These are phyloP conservation scores for Filobasidium uniguttulatum DNA, from an alignment of 1,284 basidiomycete species.

Conservation along the genomic window DNA sequence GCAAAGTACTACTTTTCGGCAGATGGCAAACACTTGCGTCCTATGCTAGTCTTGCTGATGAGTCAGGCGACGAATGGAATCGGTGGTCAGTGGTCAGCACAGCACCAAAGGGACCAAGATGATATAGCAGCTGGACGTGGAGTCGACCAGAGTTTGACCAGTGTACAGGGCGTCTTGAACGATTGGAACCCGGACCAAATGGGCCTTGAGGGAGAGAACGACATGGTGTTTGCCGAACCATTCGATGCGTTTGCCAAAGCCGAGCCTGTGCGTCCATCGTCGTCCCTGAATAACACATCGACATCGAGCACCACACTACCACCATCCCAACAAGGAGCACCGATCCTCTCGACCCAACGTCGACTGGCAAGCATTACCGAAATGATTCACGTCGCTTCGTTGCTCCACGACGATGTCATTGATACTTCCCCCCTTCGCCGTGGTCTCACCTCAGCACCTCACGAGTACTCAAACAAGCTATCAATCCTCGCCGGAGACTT, in stretches of 20 bases:
- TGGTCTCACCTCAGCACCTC: constrained; percentile 67
- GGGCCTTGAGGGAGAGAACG: constrained; percentile 23
- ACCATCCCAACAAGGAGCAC: constrained; percentile 10
- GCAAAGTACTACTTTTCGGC: constrained; percentile 90
- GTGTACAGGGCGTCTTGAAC: constrained; percentile 33
- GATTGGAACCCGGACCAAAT: constrained; percentile 37
- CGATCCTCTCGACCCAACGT: constrained; percentile 67
- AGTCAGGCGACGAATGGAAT: constrained; percentile 78
- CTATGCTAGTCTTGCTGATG: constrained; percentile 80
- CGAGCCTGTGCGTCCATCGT: background rate
- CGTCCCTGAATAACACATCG: background rate
- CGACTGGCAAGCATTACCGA: constrained; percentile 93
- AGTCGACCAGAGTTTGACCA: constrained; percentile 33
- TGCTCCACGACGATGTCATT: constrained; percentile 90
- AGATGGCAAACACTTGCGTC: constrained; percentile 69
- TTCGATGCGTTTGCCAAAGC: constrained; percentile 10
- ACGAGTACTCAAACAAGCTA: constrained; percentile 88
- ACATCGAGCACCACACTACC: constrained; percentile 3
- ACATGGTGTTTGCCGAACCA: constrained; percentile 28
- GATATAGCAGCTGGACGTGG: constrained; percentile 12
- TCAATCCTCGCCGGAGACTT: constrained; percentile 92
- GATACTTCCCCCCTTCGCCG: constrained; percentile 73
- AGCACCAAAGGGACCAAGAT: constrained; percentile 15
- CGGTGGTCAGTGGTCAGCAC: constrained; percentile 35
- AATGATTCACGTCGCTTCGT: constrained; percentile 95